Evolutionary conservation across 805 yeast species (phyloP), one percentile per base, ranked within the genome.

Genomic region (Wickerhamiella spandovensis): DNA sequence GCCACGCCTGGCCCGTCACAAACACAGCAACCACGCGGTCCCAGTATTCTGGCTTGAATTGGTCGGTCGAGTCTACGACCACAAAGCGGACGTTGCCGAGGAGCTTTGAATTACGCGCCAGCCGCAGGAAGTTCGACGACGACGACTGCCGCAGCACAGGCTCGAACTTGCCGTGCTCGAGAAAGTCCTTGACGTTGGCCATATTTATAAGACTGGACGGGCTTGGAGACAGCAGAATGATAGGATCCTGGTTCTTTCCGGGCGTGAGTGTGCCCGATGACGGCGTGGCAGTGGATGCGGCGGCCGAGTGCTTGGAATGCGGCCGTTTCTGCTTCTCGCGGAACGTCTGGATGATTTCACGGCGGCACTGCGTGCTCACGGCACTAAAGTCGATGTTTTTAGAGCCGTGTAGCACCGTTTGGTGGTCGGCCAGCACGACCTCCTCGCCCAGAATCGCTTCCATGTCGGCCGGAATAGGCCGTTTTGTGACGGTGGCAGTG

Each of bases 1-100:
- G 99, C 99, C 99, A 92, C 49, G 81, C 73, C 69, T 92, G 98
- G 12, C 99, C 99, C 10, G 97, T 90, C 17, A 96, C 90, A 69
- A 92, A 82, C 38, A 92, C 84, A 0, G 95, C 97, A 46, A 90
- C 85, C 1, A 92, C 97, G 52, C 98, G 76, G 62, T 87, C 95
- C 99, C 99, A 92, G 67, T 92, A 87, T 64, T 92, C 97, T 3
- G 95, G 95, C 64, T 89, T 90, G 67, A 84, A 84, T 67, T 81
- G 76, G 49, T 88, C 95, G 5, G 88, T 87, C 51, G 85, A 84
- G 63, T 86, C 94, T 30, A 89, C 97, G 50, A 92, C 83, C 58
- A 88, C 72, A 59, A 85, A 82, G 44, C 78, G 75, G 48, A 81
- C 71, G 21, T 73, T 77, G 15, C 84, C 78, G 35, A 86, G 69